Conservation (phyloP, 768 basidiomycete genomes). For the Multifurca ochricompacta region DNA sequence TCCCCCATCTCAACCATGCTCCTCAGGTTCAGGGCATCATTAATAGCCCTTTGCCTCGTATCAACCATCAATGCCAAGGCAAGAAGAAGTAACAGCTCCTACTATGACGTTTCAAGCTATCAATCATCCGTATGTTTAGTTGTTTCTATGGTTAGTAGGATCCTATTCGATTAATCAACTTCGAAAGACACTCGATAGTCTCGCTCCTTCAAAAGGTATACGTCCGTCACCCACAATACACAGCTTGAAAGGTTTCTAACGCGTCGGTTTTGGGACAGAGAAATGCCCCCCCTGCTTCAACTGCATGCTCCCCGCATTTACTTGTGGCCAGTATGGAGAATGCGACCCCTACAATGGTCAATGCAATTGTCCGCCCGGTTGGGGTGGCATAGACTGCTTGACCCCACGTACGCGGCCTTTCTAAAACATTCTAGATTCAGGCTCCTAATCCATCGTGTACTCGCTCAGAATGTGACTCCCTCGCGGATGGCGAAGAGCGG, state of each 20-base stretch:
- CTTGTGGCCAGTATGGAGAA: constrained; percentile 84
- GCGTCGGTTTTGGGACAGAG: constrained; percentile 15
- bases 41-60: constrained; percentile 3
- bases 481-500: constrained; percentile 83
- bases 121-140: constrained; percentile 1
- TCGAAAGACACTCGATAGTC: constrained; percentile 1
- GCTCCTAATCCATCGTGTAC: not conserved
- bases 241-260: not conserved
- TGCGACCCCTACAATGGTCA: constrained; percentile 93
- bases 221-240: too few species aligned
- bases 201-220: constrained; percentile 11
- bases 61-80: not conserved
- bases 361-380: constrained; percentile 95
- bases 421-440: not conserved
- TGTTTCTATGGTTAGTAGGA: not conserved
- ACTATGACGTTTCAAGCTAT: not conserved
- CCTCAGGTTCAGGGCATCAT: not conserved
- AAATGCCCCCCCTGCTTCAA: constrained; percentile 91
- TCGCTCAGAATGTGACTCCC: constrained; percentile 81
- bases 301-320: constrained; percentile 85
- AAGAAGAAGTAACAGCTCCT: constrained; percentile 3
- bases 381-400: constrained; percentile 94
- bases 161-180: too few species aligned
- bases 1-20: not conserved
- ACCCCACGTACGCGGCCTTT: constrained; percentile 62